Base-by-base conservation (phyloP, 2,329 filamentous ascomycete genomes). In the Pseudogymnoascus sp. region DNA sequence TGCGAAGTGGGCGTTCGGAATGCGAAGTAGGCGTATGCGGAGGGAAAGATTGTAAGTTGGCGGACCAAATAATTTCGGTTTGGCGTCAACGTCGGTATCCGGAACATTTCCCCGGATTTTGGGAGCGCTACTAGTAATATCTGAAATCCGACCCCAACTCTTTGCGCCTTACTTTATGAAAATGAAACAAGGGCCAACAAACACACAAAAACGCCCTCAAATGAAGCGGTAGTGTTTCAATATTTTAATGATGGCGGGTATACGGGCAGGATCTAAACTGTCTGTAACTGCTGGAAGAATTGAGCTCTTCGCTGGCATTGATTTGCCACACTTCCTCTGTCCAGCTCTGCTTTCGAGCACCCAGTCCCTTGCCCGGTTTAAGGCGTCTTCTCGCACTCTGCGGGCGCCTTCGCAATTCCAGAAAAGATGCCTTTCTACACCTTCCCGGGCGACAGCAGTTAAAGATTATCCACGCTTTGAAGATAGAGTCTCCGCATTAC, bases 261-360 rank as follows among this genome's bases (percentile, higher is more conserved):
- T 55, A 55, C 48, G 48, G 33, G 29, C 48, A 55, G 48, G 48
- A 55, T 55, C 48, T 33, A 55, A 55, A 55, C 29, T 55, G 17
- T 55, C 48, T 15, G 48, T 17, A 39, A 25, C 58, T 41, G 58
- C 58, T 41, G 58, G 35, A 31, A 59, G 33, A 59, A 17, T 59
- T 38, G 35, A 59, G 33, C 21, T 38, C 15, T 38, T 59, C 35
- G 15, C 58, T 61, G 39, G 70, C 1, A 63, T 74, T 29, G 76
- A 79, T 48, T 69, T 82, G 36, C 80, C 80, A 21, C 63, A 78
- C 0, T 82, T 80, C 65, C 70, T 83, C 15, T 82, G 80, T 68
- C 80, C 80, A 38, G 74, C 75, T 3, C 66, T 78, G 2, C 61
- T 68, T 31, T 41, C 35, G 35, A 59, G 35, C 35, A 39, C 58